A percentile compares a stretch with the other conserved stretches of the same genome.
Conservation (phyloP, 2,329 filamentous ascomycete genomes). For the Monilinia polystroma region DNA sequence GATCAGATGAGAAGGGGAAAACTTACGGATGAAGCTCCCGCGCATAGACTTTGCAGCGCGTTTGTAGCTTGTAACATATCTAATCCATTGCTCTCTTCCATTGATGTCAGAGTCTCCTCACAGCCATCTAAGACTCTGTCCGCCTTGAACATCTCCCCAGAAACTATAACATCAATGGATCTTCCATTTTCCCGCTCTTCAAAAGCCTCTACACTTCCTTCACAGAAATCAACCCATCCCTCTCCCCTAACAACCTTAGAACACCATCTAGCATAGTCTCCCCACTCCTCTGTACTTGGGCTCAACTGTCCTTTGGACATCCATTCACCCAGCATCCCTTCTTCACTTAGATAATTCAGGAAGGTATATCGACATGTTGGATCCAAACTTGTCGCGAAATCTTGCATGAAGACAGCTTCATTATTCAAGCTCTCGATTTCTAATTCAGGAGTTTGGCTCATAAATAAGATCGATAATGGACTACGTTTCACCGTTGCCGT, state of each 20-base stretch:
- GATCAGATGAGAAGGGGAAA: not conserved
- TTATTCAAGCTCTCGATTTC: not conserved
- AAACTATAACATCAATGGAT: constrained; percentile 3
- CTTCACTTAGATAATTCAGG: constrained; percentile 18
- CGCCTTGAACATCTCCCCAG: constrained; percentile 11
- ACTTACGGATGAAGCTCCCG: constrained; percentile 4
- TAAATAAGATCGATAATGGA: constrained; percentile 3
- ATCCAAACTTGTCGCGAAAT: constrained; percentile 19
- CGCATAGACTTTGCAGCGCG: constrained; percentile 1
- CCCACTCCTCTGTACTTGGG: constrained; percentile 16
- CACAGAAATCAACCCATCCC: constrained; percentile 5
- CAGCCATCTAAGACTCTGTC: not conserved
- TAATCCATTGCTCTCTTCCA: not conserved
- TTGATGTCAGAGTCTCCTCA: not conserved
- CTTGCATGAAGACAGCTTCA: constrained; percentile 13
- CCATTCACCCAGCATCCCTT: constrained; percentile 15
- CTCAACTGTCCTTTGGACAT: constrained; percentile 8
- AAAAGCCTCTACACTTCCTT: not conserved
- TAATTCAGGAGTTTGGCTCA: not conserved
- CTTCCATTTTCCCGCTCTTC: not conserved
- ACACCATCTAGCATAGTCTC: constrained; percentile 16
- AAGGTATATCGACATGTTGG: constrained; percentile 21
- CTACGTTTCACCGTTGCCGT: constrained; percentile 5
- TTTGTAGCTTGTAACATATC: constrained; percentile 4
- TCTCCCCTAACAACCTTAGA: not conserved